Evolutionary conservation across 805 yeast species (phyloP).

Genomic region (Metschnikowia sp.): DNA sequence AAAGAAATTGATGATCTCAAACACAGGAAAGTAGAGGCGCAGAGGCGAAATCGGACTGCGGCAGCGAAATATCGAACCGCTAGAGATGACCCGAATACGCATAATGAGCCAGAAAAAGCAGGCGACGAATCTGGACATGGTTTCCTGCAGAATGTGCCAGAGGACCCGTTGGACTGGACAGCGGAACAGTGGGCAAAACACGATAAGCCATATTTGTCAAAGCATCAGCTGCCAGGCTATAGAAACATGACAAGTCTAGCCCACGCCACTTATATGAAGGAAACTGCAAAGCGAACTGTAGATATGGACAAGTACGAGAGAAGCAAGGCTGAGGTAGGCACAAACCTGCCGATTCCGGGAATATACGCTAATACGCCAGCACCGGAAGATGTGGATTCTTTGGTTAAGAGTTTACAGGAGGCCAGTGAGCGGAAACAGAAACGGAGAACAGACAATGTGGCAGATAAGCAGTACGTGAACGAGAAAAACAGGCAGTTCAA

Average conservation of each 20-base stretch:
- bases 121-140: neutral
- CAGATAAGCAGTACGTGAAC: slow-evolving; percentile 50
- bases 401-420: slow-evolving; percentile 33
- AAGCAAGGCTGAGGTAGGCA: neutral
- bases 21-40: slow-evolving; percentile 5
- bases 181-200: slow-evolving; percentile 59
- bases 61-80: neutral
- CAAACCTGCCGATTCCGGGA: neutral
- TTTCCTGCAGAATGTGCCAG: neutral
- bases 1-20: slow-evolving; percentile 8
- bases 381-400: slow-evolving; percentile 14
- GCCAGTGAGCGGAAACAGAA: slow-evolving; percentile 32
- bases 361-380: neutral
- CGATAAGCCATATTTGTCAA: slow-evolving; percentile 9
- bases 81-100: neutral
- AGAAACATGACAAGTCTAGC: slow-evolving; percentile 56
- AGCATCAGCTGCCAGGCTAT: slow-evolving; percentile 27
- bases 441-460: slow-evolving; percentile 37
- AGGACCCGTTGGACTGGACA: slow-evolving; percentile 28
- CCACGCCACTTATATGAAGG: slow-evolving; percentile 55
- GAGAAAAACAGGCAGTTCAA: slow-evolving; percentile 75
- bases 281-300: slow-evolving; percentile 33
- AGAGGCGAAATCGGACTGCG: slow-evolving; percentile 6
- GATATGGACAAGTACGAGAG: slow-evolving; percentile 41
- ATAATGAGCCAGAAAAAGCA: neutral